Percentiles rank a stretch among this genome's conserved stretches.
These are phyloP conservation scores for Fomitopsis schrenkii DNA, from an alignment of 1,284 basidiomycete genomes.

Conservation along the genomic window DNA sequence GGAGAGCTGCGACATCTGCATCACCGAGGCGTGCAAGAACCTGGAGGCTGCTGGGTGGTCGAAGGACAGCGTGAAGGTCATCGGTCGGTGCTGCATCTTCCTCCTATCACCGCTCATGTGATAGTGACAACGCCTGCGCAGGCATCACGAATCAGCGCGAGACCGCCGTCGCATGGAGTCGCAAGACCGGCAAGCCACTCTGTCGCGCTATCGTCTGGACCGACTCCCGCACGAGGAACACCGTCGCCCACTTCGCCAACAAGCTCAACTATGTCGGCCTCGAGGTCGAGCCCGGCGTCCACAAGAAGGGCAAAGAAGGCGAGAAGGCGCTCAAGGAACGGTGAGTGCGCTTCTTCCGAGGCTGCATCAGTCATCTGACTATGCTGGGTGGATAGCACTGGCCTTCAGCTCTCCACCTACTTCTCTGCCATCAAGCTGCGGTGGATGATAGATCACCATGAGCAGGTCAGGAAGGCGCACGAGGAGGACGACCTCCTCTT, in stretches of 20 bases:
- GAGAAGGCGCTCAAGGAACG: slow-evolving; percentile 63
- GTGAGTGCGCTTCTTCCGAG: slow-evolving; percentile 36
- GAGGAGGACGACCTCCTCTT: slow-evolving; percentile 82
- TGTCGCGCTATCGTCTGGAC: slow-evolving; percentile 96
- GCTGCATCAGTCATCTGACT: slow-evolving; percentile 1
- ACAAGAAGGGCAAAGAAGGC: slow-evolving; percentile 70
- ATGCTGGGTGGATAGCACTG: slow-evolving; percentile 55
- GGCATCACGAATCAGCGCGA: slow-evolving; percentile 98
- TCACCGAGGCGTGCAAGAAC: slow-evolving; percentile 68
- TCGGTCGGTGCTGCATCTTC: slow-evolving; percentile 54
- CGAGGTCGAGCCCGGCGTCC: slow-evolving; percentile 61
- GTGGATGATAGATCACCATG: slow-evolving; percentile 93
- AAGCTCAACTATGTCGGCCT: slow-evolving; percentile 75
- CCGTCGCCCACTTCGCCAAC: slow-evolving; percentile 75
- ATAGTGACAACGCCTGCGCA: slow-evolving; percentile 25
- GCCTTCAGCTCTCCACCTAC: slow-evolving; percentile 92
- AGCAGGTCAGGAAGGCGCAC: slow-evolving; percentile 79
- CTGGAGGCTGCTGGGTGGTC: slow-evolving; percentile 77
- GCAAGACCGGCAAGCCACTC: slow-evolving; percentile 83
- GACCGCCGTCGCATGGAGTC: slow-evolving; percentile 94
- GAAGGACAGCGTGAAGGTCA: slow-evolving; percentile 82
- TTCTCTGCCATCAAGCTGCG: slow-evolving; percentile 95
- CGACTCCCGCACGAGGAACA: slow-evolving; percentile 85
- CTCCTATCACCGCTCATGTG: slow-evolving; percentile 8
- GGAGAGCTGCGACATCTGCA: slow-evolving; percentile 73